Percentiles rank a stretch among this genome's conserved stretches.
These are phyloP conservation scores for Lophiotrema nucula DNA, from an alignment of 495 filamentous ascomycete genomes.

Conservation along the genomic window DNA sequence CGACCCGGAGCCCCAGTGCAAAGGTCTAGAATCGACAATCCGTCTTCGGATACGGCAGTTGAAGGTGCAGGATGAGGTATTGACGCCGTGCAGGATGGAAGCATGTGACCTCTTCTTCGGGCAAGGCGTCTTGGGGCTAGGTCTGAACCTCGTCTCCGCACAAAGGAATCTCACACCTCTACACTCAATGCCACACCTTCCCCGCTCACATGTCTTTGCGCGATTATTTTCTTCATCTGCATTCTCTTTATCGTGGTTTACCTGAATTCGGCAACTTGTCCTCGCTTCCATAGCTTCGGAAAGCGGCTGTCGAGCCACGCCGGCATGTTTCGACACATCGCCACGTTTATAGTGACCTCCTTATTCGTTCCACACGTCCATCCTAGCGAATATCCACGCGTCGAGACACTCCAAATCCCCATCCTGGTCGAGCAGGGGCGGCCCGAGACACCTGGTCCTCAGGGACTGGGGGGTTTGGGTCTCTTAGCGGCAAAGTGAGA, in stretches of 20 bases:
- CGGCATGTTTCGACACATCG: background rate
- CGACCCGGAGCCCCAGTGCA: no score
- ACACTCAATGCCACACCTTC: no score
- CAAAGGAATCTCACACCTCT: no score
- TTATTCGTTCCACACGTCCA: background rate
- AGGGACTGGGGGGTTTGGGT: slow-evolving; percentile 2
- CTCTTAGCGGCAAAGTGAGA: slow-evolving; percentile 20
- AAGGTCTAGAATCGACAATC: no score
- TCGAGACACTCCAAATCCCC: background rate
- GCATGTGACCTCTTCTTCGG: no score
- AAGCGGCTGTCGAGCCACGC: no score
- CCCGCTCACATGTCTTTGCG: background rate
- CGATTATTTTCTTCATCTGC: background rate
- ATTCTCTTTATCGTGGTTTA: background rate
- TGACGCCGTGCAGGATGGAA: no score
- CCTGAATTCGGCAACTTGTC: background rate
- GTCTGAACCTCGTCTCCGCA: no score
- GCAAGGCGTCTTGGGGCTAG: no score
- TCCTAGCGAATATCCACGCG: background rate
- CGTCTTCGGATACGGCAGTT: no score
- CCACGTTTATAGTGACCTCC: background rate
- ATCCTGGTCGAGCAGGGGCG: slow-evolving; percentile 4
- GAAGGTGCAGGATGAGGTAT: no score
- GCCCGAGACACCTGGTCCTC: background rate
- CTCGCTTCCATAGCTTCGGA: background rate